Base-by-base conservation (phyloP, 352 stramenopile species). In the Globisporangium radiosum region DNA sequence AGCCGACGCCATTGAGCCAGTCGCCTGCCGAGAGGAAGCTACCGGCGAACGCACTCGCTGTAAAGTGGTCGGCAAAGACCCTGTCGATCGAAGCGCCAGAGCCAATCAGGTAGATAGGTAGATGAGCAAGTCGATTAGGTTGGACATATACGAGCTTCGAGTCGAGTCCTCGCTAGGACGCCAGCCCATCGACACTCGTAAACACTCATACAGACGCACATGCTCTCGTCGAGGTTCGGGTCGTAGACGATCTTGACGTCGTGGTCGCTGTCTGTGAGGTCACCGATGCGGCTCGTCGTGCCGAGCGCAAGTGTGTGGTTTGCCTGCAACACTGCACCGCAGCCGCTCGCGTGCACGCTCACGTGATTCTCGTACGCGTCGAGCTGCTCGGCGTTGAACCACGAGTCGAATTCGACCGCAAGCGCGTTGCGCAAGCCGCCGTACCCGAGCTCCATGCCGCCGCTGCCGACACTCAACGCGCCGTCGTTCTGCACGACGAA, bases 271-370 rank as follows among this genome's bases (percentile, higher is more conserved):
- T 95, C 70, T 0, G 87, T 92, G 25, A 33, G 25, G 25, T 33
- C 25, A 33, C 25, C 25, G 25, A 33, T 33, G 25, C 25, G 1
- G 25, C 71, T 86, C 5, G 81, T 90, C 7, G 81, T 72, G 1
- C 83, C 85, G 8, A 95, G 66, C 10, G 86, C 85, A 55, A 77
- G 73, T n/a, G 83, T 78, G 52, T 96, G 84, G 59, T 96, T 85
- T 7, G 82, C 71, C n/a, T 72, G 78, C 15, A 88, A 69, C 15
- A 59, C 40, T 5, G 55, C 49, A 15, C 54, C 59, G 13, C 63
- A 68, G 7, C 71, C 76, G 43, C 76, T 73, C 15, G 25, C 25
- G 25, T 33, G 25, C 25, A 33, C 25, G 25, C 25, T 33, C 25
- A 33, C 25, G 25, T 33, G 25, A 33, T 33, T 33, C 25, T 33